Conservation (phyloP, 2,329 filamentous ascomycete genomes). For the Ophiocordyceps australis region DNA sequence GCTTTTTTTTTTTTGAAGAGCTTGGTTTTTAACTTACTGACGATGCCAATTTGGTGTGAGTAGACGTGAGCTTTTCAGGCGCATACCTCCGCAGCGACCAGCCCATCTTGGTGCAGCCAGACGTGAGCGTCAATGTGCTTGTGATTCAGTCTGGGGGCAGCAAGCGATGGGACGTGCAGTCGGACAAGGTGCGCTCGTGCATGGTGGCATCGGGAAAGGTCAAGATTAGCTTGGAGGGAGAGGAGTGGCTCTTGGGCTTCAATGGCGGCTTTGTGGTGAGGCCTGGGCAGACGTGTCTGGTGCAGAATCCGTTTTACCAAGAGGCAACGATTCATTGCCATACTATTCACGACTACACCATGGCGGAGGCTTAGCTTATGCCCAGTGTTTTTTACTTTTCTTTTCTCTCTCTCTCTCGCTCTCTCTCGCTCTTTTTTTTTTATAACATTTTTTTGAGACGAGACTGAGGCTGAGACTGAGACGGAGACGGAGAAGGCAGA, state of each 20-base stretch:
- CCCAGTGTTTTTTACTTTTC: background rate
- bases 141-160: slow-evolving; percentile 19
- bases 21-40: background rate
- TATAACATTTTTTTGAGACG: too few relatives aligned
- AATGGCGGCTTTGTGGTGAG: slow-evolving; percentile 25
- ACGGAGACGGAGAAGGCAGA: too few relatives aligned
- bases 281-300: slow-evolving; percentile 16
- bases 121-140: slow-evolving; percentile 20
- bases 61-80: slow-evolving; percentile 25
- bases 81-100: slow-evolving; percentile 18
- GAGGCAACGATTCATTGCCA: slow-evolving; percentile 24
- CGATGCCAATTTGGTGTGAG: background rate
- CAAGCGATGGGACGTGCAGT: slow-evolving; percentile 11
- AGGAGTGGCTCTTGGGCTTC: slow-evolving; percentile 21
- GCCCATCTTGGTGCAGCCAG: slow-evolving; percentile 16
- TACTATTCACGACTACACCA: slow-evolving; percentile 9
- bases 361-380: too few relatives aligned
- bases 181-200: slow-evolving; percentile 16
- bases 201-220: slow-evolving; percentile 22
- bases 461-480: too few relatives aligned
- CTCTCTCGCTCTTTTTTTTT: too few relatives aligned
- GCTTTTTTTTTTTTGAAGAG: too few relatives aligned
- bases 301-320: slow-evolving; percentile 23
- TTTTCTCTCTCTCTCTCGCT: too few relatives aligned
- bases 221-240: slow-evolving; percentile 15